Evolutionary conservation across 306 rosid species (phyloP).

Genomic region (Begonia peltatifolia): DNA sequence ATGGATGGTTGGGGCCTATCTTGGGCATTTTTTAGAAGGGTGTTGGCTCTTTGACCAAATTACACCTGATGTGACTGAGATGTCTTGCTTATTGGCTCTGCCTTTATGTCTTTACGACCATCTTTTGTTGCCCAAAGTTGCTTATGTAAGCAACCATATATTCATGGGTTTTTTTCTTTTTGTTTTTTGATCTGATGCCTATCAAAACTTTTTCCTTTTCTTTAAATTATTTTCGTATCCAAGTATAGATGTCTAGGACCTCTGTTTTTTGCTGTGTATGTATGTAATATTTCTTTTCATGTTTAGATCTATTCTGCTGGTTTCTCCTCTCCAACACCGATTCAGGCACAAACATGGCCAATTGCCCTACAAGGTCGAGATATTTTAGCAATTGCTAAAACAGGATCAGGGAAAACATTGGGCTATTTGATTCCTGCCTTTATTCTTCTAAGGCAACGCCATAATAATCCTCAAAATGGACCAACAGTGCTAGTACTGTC

Average conservation of each 20-base stretch:
- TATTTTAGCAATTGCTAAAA: conserved; percentile 95
- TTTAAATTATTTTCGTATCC: not conserved
- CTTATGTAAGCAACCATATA: conserved; percentile 99
- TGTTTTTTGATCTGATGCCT: conserved; percentile 3
- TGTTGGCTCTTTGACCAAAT: conserved; percentile 84
- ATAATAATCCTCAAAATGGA: conserved; percentile 62
- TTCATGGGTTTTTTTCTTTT: conserved; percentile 41
- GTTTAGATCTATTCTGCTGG: conserved; percentile 86
- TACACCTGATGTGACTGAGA: conserved; percentile 96
- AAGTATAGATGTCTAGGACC: conserved; percentile 7
- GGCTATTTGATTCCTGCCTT: conserved; percentile 94
- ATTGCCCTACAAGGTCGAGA: conserved; percentile 91
- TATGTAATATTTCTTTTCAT: conserved; percentile 8
- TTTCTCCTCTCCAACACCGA: conserved; percentile 86
- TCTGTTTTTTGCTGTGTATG: conserved; percentile 19
- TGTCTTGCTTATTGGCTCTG: conserved; percentile 89
- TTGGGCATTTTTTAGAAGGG: conserved; percentile 92
- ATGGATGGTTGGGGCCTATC: conserved; percentile 97
- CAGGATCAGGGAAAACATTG: conserved; percentile 96
- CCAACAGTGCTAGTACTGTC: conserved; percentile 96
- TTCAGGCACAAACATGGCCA: conserved; percentile 99
- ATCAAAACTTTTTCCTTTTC: no score
- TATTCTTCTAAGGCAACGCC: conserved; percentile 68
- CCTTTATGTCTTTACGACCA: conserved; percentile 83
- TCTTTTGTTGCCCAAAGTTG: conserved; percentile 95